phyloP scores from a whole-genome alignment of 306 rosid species.

The Medicago ruthenica region DNA sequence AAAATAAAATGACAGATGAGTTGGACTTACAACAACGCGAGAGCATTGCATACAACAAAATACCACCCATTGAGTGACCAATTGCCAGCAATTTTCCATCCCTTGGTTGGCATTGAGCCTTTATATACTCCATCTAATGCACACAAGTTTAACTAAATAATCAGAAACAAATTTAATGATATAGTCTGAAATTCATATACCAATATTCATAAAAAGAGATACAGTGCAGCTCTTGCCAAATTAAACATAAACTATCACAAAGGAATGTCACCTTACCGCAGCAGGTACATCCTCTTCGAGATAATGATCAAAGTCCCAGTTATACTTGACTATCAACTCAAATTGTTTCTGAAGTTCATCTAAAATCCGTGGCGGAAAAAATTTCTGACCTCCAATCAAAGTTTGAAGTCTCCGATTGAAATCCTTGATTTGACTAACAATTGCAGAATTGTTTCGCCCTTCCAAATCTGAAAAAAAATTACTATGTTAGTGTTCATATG shows the following conservation, averaged over 20 bases:
- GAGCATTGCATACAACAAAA: conserved; percentile 83
- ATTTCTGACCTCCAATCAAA: conserved; percentile 50
- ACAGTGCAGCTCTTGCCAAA: neutral
- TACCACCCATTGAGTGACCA: conserved; percentile 99
- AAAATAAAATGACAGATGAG: conserved; percentile 29
- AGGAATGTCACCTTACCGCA: conserved; percentile 81
- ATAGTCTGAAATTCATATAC: conserved; percentile 3
- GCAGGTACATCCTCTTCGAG: conserved; percentile 87
- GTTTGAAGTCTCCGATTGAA: conserved; percentile 50
- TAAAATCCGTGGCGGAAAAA: conserved; percentile 52
- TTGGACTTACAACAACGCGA: conserved; percentile 68
- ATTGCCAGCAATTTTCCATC: conserved; percentile 83
- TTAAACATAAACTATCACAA: conserved; percentile 25
- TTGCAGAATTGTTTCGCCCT: conserved; percentile 41
- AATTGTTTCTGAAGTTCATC: conserved; percentile 68
- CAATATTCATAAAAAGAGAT: conserved; percentile 5
- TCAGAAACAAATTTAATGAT: conserved; percentile 25
- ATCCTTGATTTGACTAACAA: conserved; percentile 49
- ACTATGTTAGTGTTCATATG: conserved; percentile 29
- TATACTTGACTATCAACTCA: conserved; percentile 52
- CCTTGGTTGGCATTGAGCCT: conserved; percentile 65
- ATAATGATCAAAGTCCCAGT: conserved; percentile 92
- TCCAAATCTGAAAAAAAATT: conserved; percentile 34
- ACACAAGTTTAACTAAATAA: conserved; percentile 20
- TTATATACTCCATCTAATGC: conserved; percentile 82